These are phyloP conservation scores for Acrodontium crateriforme DNA, from an alignment of 2,329 filamentous ascomycete genomes.

Conservation along the genomic window DNA sequence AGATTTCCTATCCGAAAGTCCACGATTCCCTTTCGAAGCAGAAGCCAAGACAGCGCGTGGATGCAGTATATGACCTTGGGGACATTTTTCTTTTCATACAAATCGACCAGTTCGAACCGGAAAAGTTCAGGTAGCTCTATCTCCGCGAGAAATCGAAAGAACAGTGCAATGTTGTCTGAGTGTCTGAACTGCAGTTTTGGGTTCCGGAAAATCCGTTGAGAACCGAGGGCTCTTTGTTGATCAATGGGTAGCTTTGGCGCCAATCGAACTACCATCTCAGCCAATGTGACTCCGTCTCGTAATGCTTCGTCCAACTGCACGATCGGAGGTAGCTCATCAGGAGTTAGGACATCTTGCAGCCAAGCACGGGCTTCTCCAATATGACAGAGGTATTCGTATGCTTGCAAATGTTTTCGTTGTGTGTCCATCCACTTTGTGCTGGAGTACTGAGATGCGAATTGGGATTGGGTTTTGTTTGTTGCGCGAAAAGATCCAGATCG, in stretches of 20 bases:
- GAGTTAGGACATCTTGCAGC: conserved; percentile 78
- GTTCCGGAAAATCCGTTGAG: conserved; percentile 64
- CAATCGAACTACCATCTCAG: conserved; percentile 82
- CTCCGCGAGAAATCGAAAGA: conserved; percentile 86
- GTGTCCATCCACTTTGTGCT: conserved; percentile 99
- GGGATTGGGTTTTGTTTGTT: conserved; percentile 33
- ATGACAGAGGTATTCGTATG: conserved; percentile 96
- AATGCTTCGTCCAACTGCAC: conserved; percentile 87
- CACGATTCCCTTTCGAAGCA: conserved; percentile 88
- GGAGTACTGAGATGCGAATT: conserved; percentile 29
- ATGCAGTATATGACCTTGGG: conserved; percentile 99
- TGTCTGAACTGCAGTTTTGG: conserved; percentile 82
- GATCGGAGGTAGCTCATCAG: conserved; percentile 75
- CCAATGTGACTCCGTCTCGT: conserved; percentile 82
- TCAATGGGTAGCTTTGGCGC: conserved; percentile 55
- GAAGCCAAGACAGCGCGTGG: conserved; percentile 91
- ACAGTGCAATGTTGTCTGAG: conserved; percentile 94
- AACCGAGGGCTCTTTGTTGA: conserved; percentile 18
- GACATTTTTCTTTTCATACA: conserved; percentile 99
- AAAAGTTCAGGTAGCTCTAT: conserved; percentile 90
- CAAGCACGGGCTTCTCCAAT: conserved; percentile 98
- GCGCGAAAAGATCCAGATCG: conserved; percentile 41
- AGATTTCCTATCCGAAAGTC: conserved; percentile 94
- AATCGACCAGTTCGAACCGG: conserved; percentile 88
- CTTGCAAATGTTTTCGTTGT: conserved; percentile 87